phyloP scores from a whole-genome alignment of 768 basidiomycete genomes.

The Phylloporus rhodoxanthus region DNA sequence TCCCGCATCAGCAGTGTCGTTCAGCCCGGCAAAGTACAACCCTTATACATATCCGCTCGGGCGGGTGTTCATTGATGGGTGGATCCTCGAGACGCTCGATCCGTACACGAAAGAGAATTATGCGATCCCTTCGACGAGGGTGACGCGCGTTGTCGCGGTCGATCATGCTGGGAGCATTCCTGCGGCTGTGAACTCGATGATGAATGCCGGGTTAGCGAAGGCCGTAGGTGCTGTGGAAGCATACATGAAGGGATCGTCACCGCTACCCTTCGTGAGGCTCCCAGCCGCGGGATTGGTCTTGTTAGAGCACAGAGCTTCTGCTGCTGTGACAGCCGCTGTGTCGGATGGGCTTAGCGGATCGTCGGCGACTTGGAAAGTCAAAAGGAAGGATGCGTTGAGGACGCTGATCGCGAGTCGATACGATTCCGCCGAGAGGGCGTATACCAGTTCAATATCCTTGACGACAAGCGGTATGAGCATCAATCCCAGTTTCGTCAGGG shows the following conservation, averaged over 20 bases:
- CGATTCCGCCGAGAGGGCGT: constrained; percentile 43
- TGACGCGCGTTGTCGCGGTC: constrained; percentile 76
- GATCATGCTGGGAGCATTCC: constrained; percentile 87
- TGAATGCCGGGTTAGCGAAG: constrained; percentile 72
- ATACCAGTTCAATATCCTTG: constrained; percentile 48
- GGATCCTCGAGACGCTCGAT: constrained; percentile 95
- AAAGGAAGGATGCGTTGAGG: constrained; percentile 53
- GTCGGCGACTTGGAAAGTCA: constrained; percentile 51
- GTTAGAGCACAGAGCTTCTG: constrained; percentile 39
- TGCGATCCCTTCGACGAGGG: constrained; percentile 87
- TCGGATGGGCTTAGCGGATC: constrained; percentile 23
- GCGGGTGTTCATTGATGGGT: constrained; percentile 82
- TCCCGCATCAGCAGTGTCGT: constrained; percentile 52
- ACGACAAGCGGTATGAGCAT: constrained; percentile 10
- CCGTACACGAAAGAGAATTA: constrained; percentile 93
- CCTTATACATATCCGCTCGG: constrained; percentile 68
- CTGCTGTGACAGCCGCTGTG: constrained; percentile 31
- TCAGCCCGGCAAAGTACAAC: constrained; percentile 68
- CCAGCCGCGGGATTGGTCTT: constrained; percentile 62
- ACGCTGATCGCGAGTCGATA: constrained; percentile 53
- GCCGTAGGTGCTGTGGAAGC: constrained; percentile 69
- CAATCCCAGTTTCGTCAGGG: constrained; percentile 12
- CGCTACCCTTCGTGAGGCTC: constrained; percentile 61
- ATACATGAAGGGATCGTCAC: constrained; percentile 59
- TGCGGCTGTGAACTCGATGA: constrained; percentile 75